Conservation (phyloP, 305 asterid genomes). For the Vinca major region DNA sequence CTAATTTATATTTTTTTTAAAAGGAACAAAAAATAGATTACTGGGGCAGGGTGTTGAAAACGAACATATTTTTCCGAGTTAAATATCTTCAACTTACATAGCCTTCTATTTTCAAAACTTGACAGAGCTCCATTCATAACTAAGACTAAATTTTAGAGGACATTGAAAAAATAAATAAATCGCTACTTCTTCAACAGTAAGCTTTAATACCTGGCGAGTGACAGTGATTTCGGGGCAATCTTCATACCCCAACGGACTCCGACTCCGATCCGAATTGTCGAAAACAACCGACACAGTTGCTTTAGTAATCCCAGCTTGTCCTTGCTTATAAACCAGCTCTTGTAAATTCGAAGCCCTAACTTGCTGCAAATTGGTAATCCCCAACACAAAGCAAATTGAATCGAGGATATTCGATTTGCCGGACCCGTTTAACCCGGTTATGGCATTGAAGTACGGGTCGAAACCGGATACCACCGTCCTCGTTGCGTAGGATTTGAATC, state of each 20-base stretch:
- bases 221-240: constrained; percentile 86
- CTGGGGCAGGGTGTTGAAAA: too few species aligned
- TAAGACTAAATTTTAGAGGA: not conserved
- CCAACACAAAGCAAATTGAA: constrained; percentile 91
- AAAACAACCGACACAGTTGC: constrained; percentile 91
- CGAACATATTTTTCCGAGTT: too few species aligned
- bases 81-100: too few species aligned
- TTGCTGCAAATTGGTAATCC: constrained; percentile 94
- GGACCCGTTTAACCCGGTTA: constrained; percentile 89
- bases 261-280: constrained; percentile 67
- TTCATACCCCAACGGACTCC: constrained; percentile 92
- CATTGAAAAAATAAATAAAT: not conserved
- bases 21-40: too few species aligned
- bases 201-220: constrained; percentile 66
- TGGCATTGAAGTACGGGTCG: constrained; percentile 89
- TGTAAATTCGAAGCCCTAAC: constrained; percentile 96
- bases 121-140: not conserved
- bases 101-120: not conserved
- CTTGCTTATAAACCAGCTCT: constrained; percentile 99
- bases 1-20: too few species aligned
- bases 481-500: constrained; percentile 92
- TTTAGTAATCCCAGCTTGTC: constrained; percentile 96
- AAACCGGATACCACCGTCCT: constrained; percentile 91
- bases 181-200: not conserved
- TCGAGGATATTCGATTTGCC: constrained; percentile 96